Conservation (phyloP, 768 basidiomycete species). For the Agaricus subrufescens region DNA sequence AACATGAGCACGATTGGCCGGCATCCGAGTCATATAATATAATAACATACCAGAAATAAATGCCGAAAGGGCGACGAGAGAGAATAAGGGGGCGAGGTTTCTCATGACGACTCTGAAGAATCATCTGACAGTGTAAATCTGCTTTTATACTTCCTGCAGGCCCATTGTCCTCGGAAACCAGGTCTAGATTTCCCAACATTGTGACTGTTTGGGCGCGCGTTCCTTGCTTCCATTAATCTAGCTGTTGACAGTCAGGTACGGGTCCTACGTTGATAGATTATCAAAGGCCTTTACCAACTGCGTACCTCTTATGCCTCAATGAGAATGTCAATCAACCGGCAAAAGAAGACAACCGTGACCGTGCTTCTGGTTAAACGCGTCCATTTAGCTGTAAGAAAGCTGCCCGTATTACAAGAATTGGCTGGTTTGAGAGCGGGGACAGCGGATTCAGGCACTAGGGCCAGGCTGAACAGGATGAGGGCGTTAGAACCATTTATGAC, state of each 20-base stretch:
- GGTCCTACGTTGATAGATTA: slow-evolving; percentile 1
- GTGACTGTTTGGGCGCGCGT: background rate
- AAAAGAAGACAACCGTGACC: background rate
- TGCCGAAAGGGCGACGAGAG: slow-evolving; percentile 17
- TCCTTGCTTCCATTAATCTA: slow-evolving; percentile 7
- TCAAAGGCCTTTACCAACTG: background rate
- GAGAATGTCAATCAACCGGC: background rate
- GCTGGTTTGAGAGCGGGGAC: no score
- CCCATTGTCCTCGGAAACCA: background rate
- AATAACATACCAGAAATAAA: slow-evolving; percentile 17
- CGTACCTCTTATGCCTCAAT: background rate
- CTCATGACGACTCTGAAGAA: slow-evolving; percentile 5
- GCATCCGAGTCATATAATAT: background rate
- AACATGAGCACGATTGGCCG: background rate
- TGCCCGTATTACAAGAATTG: no score
- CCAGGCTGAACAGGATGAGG: no score
- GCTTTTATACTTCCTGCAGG: slow-evolving; percentile 4
- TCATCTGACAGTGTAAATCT: background rate
- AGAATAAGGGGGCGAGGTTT: slow-evolving; percentile 11
- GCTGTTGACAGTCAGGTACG: slow-evolving; percentile 6
- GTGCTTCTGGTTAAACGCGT: background rate
- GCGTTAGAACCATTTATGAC: no score
- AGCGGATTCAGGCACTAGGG: no score
- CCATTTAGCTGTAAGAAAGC: background rate
- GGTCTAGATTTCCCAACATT: background rate